A percentile compares a stretch with the other conserved stretches of the same genome.
Conservation (phyloP, 192 early-diverging fungal species). For the Coemansia sp. region DNA sequence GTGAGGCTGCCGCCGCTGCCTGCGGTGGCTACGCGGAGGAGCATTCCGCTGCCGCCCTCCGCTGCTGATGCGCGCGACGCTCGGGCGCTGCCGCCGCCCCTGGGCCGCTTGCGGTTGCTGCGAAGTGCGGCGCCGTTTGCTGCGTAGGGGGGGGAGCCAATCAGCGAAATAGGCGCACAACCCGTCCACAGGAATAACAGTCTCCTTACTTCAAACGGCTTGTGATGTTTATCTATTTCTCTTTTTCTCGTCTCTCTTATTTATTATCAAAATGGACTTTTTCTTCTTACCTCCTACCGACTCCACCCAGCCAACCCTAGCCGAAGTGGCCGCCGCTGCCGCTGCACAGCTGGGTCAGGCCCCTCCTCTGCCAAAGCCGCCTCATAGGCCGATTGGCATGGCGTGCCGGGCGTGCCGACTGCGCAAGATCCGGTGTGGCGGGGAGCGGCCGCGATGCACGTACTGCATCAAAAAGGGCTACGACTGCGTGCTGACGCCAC, state of each 20-base stretch:
- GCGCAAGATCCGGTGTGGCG: slow-evolving; percentile 55
- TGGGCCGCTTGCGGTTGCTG: slow-evolving; percentile 32
- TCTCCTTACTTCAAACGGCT: too few species aligned
- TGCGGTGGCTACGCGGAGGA: slow-evolving; percentile 26
- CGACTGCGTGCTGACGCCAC: slow-evolving; percentile 49
- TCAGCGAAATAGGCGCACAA: slow-evolving; percentile 11
- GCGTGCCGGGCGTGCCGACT: slow-evolving; percentile 49
- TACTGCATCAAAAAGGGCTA: slow-evolving; percentile 52
- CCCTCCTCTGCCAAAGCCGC: not conserved
- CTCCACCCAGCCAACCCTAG: slow-evolving; percentile 2
- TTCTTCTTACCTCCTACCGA: not conserved
- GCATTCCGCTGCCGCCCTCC: slow-evolving; percentile 38
- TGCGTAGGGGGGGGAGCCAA: slow-evolving; percentile 2
- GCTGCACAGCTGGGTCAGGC: not conserved
- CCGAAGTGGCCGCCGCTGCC: slow-evolving; percentile 7
- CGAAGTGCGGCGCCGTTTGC: slow-evolving; percentile 34
- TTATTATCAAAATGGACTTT: not conserved
- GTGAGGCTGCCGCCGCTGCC: slow-evolving; percentile 38
- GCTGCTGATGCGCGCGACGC: slow-evolving; percentile 5
- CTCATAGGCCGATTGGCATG: slow-evolving; percentile 43
- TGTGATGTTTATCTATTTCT: not conserved
- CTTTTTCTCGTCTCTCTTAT: not conserved
- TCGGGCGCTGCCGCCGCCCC: slow-evolving; percentile 18
- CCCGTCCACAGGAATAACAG: not conserved
- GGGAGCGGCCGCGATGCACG: slow-evolving; percentile 48